These are phyloP conservation scores for Epichloe sibirici DNA, from an alignment of 2,329 filamentous ascomycete genomes.

Conservation along the genomic window DNA sequence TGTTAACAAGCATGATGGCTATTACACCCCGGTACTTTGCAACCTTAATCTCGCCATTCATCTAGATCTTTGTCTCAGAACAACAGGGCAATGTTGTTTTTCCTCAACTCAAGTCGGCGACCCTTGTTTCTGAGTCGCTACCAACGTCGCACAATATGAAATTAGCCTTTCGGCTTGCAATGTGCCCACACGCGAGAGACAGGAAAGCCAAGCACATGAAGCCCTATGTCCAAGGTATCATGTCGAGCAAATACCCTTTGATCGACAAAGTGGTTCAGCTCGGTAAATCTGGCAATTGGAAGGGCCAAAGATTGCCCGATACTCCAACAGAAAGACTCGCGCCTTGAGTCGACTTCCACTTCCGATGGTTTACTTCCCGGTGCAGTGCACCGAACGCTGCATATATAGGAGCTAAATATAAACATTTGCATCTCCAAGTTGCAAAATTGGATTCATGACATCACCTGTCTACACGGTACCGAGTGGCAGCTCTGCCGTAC, in stretches of 20 bases:
- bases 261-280: not conserved
- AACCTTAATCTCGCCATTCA: not conserved
- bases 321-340: not conserved
- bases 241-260: not conserved
- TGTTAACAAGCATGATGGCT: no score
- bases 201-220: not conserved
- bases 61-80: not conserved
- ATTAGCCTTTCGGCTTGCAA: not conserved
- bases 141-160: not conserved
- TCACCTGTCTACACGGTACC: not conserved
- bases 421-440: not conserved
- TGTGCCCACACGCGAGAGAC: conserved; percentile 1
- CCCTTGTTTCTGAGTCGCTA: not conserved
- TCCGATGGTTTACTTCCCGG: not conserved
- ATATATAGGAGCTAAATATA: not conserved
- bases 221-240: not conserved
- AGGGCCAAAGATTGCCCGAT: not conserved
- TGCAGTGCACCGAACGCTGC: not conserved
- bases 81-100: not conserved
- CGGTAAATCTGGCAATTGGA: not conserved
- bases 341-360: not conserved
- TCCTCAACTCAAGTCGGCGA: not conserved
- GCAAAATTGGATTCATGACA: not conserved
- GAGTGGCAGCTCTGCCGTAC: not conserved
- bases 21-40: no score